Evolutionary conservation across 2,329 filamentous ascomycete species (phyloP).

Genomic region (Ophiostoma quercus): DNA sequence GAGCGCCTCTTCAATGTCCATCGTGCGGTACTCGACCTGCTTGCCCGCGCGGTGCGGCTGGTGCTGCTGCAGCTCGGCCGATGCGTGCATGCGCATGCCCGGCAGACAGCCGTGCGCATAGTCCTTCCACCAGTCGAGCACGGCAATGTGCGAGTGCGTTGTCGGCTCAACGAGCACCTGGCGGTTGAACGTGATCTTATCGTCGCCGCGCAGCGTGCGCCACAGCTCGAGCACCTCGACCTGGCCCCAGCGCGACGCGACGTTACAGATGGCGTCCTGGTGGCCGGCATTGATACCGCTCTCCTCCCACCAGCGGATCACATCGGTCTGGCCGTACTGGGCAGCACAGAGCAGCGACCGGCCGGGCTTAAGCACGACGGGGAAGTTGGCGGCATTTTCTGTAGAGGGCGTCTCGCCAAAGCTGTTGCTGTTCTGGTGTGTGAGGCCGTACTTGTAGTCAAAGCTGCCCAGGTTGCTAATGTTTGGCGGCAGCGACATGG

Average conservation of each 20-base stretch:
- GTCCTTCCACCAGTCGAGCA: conserved; percentile 88
- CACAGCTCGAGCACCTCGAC: conserved; percentile 79
- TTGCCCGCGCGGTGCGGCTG: conserved; percentile 36
- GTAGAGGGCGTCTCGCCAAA: not conserved
- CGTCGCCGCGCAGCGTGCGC: conserved; percentile 65
- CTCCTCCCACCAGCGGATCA: conserved; percentile 82
- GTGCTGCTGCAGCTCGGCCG: conserved; percentile 40
- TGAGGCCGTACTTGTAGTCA: conserved; percentile 1
- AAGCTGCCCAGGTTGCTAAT: conserved; percentile 35
- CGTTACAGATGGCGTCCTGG: conserved; percentile 74
- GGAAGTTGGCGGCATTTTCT: not conserved
- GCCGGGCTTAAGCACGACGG: conserved; percentile 66
- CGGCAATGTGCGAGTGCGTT: conserved; percentile 74
- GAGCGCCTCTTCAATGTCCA: conserved; percentile 89
- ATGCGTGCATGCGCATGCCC: conserved; percentile 44
- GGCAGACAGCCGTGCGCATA: conserved; percentile 54
- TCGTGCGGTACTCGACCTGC: conserved; percentile 86
- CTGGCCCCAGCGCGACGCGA: conserved; percentile 79
- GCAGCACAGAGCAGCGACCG: conserved; percentile 79
- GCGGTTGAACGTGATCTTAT: conserved; percentile 37
- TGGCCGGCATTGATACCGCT: conserved; percentile 75
- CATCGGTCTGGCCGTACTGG: conserved; percentile 71
- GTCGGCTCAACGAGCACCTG: conserved; percentile 70
- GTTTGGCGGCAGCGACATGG: conserved; percentile 29
- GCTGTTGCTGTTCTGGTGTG: not conserved